Evolutionary conservation across 208 protist species (phyloP).

Genomic region (Wallacemonas sp.): DNA sequence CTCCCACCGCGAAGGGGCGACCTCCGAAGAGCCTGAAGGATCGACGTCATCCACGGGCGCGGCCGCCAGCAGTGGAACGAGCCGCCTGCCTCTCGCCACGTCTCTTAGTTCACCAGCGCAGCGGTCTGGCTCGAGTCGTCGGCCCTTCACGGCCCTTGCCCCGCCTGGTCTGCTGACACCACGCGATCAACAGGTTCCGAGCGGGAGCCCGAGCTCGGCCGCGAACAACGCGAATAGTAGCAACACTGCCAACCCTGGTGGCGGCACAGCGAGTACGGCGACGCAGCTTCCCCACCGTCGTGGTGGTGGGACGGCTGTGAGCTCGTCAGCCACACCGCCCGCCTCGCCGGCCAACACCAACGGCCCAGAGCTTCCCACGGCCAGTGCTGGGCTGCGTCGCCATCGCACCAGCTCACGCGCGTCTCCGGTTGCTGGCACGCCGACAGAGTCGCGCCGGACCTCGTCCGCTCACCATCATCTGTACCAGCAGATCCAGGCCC

Average conservation of each 20-base stretch:
- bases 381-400: neutral
- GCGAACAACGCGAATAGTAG: no score
- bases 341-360: neutral
- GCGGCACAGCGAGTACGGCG: no score
- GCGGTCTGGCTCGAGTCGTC: neutral
- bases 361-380: neutral
- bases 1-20: neutral
- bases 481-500: slow-evolving; percentile 4
- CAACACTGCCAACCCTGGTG: neutral
- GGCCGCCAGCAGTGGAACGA: no score
- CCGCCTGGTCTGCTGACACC: slow-evolving; percentile 8
- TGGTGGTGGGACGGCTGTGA: neutral
- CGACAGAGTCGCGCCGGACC: slow-evolving; percentile 4
- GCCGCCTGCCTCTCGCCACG: neutral
- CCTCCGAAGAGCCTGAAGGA: slow-evolving; percentile 1
- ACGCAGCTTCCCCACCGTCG: slow-evolving; percentile 9
- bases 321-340: neutral
- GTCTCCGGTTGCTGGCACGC: neutral
- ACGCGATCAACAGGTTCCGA: neutral
- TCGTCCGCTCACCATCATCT: slow-evolving; percentile 6
- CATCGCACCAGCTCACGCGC: neutral
- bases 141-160: neutral
- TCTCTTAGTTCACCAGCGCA: neutral
- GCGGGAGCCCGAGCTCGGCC: neutral
- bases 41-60: no score